These are phyloP conservation scores for Diaporthe australafricana DNA, from an alignment of 2,329 filamentous ascomycete genomes.

Conservation along the genomic window DNA sequence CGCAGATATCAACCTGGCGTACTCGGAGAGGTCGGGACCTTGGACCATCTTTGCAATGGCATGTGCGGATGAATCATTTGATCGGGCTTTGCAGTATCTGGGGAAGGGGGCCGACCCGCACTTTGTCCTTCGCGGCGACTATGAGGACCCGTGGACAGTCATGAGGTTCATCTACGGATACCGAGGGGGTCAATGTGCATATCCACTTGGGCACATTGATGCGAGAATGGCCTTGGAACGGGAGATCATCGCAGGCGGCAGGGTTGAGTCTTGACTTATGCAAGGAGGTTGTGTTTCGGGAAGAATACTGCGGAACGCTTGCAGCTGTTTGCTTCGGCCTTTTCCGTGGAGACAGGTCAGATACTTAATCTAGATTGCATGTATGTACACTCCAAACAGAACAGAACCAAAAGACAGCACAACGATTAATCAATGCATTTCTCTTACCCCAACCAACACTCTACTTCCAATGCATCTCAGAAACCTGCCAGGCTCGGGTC, in stretches of 20 bases:
- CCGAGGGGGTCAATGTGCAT: neutral
- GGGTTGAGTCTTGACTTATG: neutral
- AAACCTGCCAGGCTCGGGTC: too few relatives aligned
- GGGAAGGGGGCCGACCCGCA: neutral
- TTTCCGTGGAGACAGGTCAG: too few relatives aligned
- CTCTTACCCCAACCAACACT: too few relatives aligned
- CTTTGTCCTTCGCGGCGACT: neutral
- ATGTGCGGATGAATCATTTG: neutral
- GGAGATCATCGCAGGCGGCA: neutral
- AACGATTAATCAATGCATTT: too few relatives aligned
- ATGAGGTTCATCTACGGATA: neutral
- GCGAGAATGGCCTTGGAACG: neutral
- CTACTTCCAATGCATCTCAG: too few relatives aligned
- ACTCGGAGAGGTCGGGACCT: neutral
- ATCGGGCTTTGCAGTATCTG: neutral
- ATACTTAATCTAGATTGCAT: too few relatives aligned
- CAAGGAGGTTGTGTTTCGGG: neutral
- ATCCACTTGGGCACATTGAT: neutral
- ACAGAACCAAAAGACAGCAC: too few relatives aligned
- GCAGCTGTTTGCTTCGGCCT: too few relatives aligned
- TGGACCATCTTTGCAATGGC: conserved; percentile 8
- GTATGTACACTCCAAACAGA: too few relatives aligned
- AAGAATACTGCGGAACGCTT: neutral
- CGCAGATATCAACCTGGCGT: neutral
- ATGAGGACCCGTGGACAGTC: neutral